A percentile compares a stretch with the other conserved stretches of the same genome.
phyloP scores from a whole-genome alignment of 2,329 filamentous ascomycete species.

The Penicillium sp. region DNA sequence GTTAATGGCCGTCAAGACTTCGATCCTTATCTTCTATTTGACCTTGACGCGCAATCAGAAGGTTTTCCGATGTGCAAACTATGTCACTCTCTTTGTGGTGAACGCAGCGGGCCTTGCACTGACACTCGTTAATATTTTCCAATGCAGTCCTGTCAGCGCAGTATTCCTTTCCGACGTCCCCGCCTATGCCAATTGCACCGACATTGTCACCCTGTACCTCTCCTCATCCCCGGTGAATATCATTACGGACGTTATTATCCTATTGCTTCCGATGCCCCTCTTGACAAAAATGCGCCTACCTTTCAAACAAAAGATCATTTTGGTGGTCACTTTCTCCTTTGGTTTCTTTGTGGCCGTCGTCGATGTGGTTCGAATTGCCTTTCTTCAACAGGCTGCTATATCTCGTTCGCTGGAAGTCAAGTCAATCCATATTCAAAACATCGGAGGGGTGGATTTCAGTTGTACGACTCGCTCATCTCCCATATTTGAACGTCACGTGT shows the following conservation, averaged over 20 bases:
- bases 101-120: constrained; percentile 75
- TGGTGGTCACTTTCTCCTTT: constrained; percentile 81
- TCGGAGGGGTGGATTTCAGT: constrained; percentile 51
- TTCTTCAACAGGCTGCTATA: constrained; percentile 70
- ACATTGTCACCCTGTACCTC: constrained; percentile 64
- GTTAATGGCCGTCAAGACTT: constrained; percentile 87
- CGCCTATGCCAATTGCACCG: constrained; percentile 52
- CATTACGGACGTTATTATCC: constrained; percentile 81
- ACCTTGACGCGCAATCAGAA: constrained; percentile 75
- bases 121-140: constrained; percentile 82
- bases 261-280: constrained; percentile 84
- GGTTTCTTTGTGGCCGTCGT: constrained; percentile 85
- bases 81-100: constrained; percentile 71
- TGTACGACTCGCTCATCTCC: constrained; percentile 35
- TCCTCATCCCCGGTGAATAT: constrained; percentile 86
- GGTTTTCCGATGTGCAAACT: constrained; percentile 77
- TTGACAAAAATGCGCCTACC: constrained; percentile 83
- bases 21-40: constrained; percentile 88
- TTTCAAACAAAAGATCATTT: constrained; percentile 78
- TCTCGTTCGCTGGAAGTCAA: constrained; percentile 32
- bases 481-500: neutral
- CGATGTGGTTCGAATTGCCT: constrained; percentile 86
- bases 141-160: constrained; percentile 72
- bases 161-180: constrained; percentile 59
- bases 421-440: constrained; percentile 36